phyloP scores from a whole-genome alignment of 306 rosid species.

The Sicyos edulis region DNA sequence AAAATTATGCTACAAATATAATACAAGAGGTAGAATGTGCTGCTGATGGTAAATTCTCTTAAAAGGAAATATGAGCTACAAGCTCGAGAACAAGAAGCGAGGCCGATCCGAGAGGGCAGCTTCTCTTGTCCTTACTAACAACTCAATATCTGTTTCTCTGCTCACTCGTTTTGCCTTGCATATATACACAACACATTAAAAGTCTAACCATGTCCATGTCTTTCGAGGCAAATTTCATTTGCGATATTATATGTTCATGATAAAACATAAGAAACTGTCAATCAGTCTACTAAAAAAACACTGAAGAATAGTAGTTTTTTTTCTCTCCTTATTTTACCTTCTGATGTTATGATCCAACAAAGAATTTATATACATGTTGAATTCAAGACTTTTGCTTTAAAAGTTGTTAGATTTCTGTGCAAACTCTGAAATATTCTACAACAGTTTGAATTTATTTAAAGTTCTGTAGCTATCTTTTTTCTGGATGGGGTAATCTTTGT shows the following conservation, averaged over 20 bases:
- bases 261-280: not conserved
- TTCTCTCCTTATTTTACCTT: not conserved
- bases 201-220: not conserved
- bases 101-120: not conserved
- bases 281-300: too few species aligned
- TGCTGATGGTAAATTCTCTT: too few species aligned
- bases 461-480: not conserved
- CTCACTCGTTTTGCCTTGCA: not conserved
- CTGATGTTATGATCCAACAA: not conserved
- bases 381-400: not conserved
- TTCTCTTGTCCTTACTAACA: not conserved
- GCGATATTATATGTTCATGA: not conserved
- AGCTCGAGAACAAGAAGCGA: not conserved
- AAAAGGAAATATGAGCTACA: not conserved
- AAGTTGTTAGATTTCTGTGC: not conserved
- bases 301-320: not conserved
- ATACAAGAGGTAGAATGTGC: too few species aligned
- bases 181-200: not conserved
- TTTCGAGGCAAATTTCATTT: not conserved
- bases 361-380: too few species aligned
- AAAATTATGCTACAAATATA: too few species aligned
- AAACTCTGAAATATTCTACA: not conserved
- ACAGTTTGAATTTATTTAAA: not conserved
- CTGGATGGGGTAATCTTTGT: too few species aligned
- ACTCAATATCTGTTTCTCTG: not conserved